These are phyloP conservation scores for Sordaria brevicollis DNA, from an alignment of 495 filamentous ascomycete genomes.

Conservation along the genomic window DNA sequence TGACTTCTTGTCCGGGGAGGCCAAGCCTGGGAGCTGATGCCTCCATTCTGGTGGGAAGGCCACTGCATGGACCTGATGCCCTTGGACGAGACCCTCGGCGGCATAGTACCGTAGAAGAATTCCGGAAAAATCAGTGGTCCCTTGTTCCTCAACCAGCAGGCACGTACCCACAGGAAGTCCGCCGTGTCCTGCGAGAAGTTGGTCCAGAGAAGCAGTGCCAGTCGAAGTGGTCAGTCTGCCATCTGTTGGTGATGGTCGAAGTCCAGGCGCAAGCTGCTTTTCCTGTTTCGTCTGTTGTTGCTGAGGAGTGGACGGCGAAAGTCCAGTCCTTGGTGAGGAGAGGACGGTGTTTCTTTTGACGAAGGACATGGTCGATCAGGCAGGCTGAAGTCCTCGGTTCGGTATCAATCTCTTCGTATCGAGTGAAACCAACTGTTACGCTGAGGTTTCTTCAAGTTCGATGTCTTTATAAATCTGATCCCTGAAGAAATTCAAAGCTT, in stretches of 20 bases:
- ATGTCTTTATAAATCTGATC: not conserved
- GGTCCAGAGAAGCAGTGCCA: slow-evolving; percentile 74
- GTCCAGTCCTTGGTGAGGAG: slow-evolving; percentile 22
- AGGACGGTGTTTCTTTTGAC: slow-evolving; percentile 77
- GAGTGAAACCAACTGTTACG: not conserved
- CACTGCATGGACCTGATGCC: slow-evolving; percentile 77
- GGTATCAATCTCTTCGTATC: not conserved
- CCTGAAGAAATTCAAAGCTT: not conserved
- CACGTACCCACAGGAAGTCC: slow-evolving; percentile 75
- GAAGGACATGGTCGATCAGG: slow-evolving; percentile 60
- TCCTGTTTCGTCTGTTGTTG: slow-evolving; percentile 6
- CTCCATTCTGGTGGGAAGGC: slow-evolving; percentile 73
- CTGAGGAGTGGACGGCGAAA: not conserved
- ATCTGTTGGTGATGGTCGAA: slow-evolving; percentile 82
- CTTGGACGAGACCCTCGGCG: slow-evolving; percentile 86
- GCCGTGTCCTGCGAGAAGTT: slow-evolving; percentile 77
- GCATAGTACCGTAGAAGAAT: slow-evolving; percentile 80
- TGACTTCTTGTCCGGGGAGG: slow-evolving; percentile 33
- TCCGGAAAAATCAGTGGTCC: slow-evolving; percentile 89
- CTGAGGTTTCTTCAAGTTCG: not conserved
- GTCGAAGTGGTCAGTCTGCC: slow-evolving; percentile 86
- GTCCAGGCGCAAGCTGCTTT: slow-evolving; percentile 45
- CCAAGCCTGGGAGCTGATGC: slow-evolving; percentile 68
- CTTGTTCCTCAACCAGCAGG: slow-evolving; percentile 79
- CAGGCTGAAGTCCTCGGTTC: not conserved